Evolutionary conservation across 2,329 filamentous ascomycete genomes (phyloP), one percentile per base, ranked within the genome.

Genomic region (Grosmannia serpens): DNA sequence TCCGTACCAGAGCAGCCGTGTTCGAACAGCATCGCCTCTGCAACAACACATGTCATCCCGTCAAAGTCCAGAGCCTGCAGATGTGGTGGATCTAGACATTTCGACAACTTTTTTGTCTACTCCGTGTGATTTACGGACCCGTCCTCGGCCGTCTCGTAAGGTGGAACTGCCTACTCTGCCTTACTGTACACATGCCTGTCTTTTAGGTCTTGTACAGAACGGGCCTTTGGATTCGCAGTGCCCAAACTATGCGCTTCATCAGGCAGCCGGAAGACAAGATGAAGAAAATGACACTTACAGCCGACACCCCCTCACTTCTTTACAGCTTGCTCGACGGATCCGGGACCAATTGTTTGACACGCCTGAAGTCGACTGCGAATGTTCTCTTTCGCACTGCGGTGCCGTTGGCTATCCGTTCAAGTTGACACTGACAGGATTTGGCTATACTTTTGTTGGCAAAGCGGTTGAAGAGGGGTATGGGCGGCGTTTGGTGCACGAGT

Each of bases 161-260:
- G 59, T 60, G 9, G 3, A 31, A 13, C 49, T 8, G n/a, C 59
- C 56, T n/a, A 22, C 13, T 26, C 38, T 58, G 38, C 56, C 56
- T 9, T 62, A 62, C 57, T 62, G 61, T 38, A 60, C 58, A 20
- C 61, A 62, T 35, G 58, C 59, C 29, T 62, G 61, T 33, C 50
- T 62, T 31, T 38, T 49, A 8, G 49, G 61, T 24, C 57, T 62
- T 20, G 50, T 49, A 13, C 33, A 54, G 24, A 58, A 57, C 31
- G 49, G 38, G 27, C 46, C 31, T n/a, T 33, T 59, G 22, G 57
- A 62, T 35, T 2, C 13, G 6, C 26, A 51, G 35, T 60, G 61
- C 24, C 61, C 61, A 31, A 62, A 62, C 22, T 41, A 44, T 26
- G 20, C 57, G 27, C 52, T 59, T 31, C 60, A 59, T 29, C 31